Evolutionary conservation across 2,329 filamentous ascomycete genomes (phyloP), one percentile per base, ranked within the genome.

Genomic region (Chaetothyriales sp.): DNA sequence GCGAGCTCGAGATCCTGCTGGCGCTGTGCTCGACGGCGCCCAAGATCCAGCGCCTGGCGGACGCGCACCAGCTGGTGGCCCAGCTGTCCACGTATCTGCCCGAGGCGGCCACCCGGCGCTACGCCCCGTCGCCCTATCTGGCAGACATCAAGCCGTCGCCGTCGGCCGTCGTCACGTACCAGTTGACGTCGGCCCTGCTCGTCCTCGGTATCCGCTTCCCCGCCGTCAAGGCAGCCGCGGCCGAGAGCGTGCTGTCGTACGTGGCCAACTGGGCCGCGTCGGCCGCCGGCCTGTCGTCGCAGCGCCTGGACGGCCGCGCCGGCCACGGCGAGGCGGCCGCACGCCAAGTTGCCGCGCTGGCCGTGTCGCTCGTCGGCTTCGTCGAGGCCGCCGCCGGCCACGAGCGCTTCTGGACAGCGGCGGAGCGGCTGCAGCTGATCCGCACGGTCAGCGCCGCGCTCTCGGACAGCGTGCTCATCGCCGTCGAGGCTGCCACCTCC

Each of bases 11-110:
- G 67, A 86, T 94, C 50, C 77, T 98, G 22, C 72, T 97, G 22
- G 88, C 92, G 44, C 76, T 98, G 22, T 97, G 90, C 73, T 90
- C 89, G 70, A 87, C 90, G 50, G 87, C 89, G 2, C 84, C 88
- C 3, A 77, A 81, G 20, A 76, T 97, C 22, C 76, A 82, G 49
- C 82, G 80, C 46, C 68, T 73, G 44, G 80, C 86, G 55, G 84
- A 85, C 63, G 89, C 89, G 25, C 80, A 86, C 62, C 84, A 81
- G 61, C 78, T 98, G 43, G 78, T 83, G n/a, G 74, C 77, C 33
- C 89, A 94, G 60, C 72, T 98, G 43, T 78, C 82, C 6, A 85
- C 84, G 4, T 97, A 97, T 67, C 77, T 97, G 10, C 80, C 89
- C 59, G 87, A 95, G 66, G 84, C 86, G 4, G 86, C 90, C 63